These are phyloP conservation scores for Colletotrichum sansevieriae DNA, from an alignment of 2,329 filamentous ascomycete genomes.

Conservation along the genomic window DNA sequence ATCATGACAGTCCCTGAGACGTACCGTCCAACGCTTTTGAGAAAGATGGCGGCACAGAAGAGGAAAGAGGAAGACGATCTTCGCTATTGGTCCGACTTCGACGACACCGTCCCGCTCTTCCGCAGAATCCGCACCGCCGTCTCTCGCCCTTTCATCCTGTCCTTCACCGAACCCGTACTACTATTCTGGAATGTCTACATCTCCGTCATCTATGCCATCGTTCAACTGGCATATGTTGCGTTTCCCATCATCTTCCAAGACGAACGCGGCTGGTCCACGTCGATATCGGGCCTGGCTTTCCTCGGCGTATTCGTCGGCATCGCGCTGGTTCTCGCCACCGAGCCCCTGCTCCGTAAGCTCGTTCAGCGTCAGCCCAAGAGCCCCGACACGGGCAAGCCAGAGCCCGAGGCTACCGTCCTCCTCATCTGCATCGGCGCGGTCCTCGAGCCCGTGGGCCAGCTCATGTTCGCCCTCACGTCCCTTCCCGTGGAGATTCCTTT, in stretches of 20 bases:
- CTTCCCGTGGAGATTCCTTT: slow-evolving; percentile 70
- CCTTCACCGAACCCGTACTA: slow-evolving; percentile 70
- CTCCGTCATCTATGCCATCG: slow-evolving; percentile 72
- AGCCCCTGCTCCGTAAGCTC: slow-evolving; percentile 58
- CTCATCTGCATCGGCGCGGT: slow-evolving; percentile 73
- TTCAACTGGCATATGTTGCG: slow-evolving; percentile 75
- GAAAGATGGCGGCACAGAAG: slow-evolving; percentile 60
- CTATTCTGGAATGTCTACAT: slow-evolving; percentile 70
- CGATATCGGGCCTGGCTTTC: slow-evolving; percentile 64
- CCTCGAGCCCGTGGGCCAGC: slow-evolving; percentile 68
- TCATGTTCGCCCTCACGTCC: slow-evolving; percentile 76
- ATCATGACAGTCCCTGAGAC: slow-evolving; percentile 66
- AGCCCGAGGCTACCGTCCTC: slow-evolving; percentile 73
- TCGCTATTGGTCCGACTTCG: slow-evolving; percentile 69
- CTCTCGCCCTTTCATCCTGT: slow-evolving; percentile 71
- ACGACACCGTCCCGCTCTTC: slow-evolving; percentile 65
- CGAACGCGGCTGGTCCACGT: slow-evolving; percentile 68
- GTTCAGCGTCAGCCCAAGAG: slow-evolving; percentile 71
- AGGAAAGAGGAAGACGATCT: slow-evolving; percentile 64
- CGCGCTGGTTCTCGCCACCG: slow-evolving; percentile 53
- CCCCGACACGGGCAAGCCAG: slow-evolving; percentile 68
- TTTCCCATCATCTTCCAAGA: slow-evolving; percentile 73
- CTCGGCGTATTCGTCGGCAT: slow-evolving; percentile 42
- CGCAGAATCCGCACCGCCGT: slow-evolving; percentile 70
- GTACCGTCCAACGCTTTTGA: slow-evolving; percentile 66